Evolutionary conservation across 768 basidiomycete genomes (phyloP), one percentile per base, ranked within the genome.

Genomic region (Lentinula boryana): DNA sequence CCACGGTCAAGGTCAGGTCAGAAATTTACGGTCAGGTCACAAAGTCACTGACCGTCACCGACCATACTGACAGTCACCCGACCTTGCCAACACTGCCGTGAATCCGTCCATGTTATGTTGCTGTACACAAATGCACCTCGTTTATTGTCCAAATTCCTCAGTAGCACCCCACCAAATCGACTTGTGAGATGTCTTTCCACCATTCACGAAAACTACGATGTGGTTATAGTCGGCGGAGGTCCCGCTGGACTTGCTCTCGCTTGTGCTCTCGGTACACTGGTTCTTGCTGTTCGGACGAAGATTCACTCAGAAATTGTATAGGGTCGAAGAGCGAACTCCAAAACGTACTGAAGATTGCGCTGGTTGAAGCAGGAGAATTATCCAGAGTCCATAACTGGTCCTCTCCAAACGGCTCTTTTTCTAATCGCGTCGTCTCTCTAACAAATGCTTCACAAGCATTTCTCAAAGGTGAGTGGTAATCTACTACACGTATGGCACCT

Each of bases 171-270:
- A 40, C 5, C 21, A 49, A 32, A 38, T 16, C 12, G 32, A 10
- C 18, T 13, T 21, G 50, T 32, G 23, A 61, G 48, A 27, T 35
- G 50, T 5, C 8, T 23, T 3, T 62, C 61, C 2, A 55, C 51
- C 52, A 35, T 16, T 57, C 58, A 71, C 31, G 75, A 83, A 62
- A 82, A 90, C 40, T 87, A 82, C 64, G 97, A 98, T 70, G 80
- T 98, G 36, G 91, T 96, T 21, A 91, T 98, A 66, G 92, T 98
- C 27, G 96, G 97, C 16, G 97, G 93, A 31, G 96, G 95, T 1
- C 95, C 93, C 27, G 92, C 84, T 4, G 97, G 97, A 3, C 80
- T 99, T 43, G 90, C 95, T 12, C 76, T 99, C 38, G 95, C 94
- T 3, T 86, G 85, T 68, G 92, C 93, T 36, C 78, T 99, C 6